phyloP scores from a whole-genome alignment of 164 flowering plant species.

The Sextonia rubra region DNA sequence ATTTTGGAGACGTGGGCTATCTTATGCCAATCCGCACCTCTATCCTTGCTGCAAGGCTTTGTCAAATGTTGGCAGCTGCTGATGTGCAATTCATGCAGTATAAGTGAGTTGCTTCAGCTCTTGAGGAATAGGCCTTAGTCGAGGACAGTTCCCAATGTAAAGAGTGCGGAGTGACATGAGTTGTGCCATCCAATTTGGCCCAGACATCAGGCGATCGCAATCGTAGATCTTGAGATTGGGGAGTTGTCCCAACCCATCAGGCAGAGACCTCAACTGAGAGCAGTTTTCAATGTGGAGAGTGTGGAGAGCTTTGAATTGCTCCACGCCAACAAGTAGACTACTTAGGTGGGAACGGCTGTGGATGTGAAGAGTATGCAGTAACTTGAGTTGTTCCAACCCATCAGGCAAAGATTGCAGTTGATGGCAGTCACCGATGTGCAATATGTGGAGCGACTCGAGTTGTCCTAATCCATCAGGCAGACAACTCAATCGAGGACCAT shows the following conservation, averaged over 20 bases:
- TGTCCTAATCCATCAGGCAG: neutral
- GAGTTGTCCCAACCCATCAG: neutral
- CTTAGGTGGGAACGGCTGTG: neutral
- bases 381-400: conserved; percentile 1
- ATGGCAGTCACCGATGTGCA: neutral
- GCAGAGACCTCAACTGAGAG: neutral
- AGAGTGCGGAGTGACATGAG: neutral
- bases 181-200: neutral
- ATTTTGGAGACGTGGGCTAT: neutral
- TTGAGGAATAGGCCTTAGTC: neutral
- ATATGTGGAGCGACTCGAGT: neutral
- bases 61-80: neutral
- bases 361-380: neutral
- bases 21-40: neutral
- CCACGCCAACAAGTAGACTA: neutral
- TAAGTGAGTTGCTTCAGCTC: neutral
- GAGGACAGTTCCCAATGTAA: neutral
- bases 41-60: neutral
- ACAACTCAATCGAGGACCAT: neutral
- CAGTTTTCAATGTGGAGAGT: neutral
- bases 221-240: neutral
- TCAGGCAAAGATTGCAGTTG: neutral
- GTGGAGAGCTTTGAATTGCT: neutral
- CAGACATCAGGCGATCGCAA: neutral
- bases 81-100: neutral